Evolutionary conservation across 495 filamentous ascomycete genomes (phyloP).

Genomic region (Hyphodiscus hymeniophilus): DNA sequence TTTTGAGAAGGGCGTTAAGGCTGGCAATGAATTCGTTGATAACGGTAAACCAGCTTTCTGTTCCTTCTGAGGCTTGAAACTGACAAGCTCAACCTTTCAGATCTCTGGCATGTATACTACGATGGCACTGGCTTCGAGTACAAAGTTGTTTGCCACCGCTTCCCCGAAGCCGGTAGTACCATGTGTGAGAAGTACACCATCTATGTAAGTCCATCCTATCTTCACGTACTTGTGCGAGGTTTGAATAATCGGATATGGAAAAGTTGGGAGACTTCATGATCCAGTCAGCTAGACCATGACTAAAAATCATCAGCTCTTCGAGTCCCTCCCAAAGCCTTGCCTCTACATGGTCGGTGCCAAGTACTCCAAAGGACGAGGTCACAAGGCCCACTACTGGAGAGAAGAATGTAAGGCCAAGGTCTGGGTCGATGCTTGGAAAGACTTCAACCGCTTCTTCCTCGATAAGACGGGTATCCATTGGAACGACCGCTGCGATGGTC

Average conservation of each 20-base stretch:
- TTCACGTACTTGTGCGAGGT: background rate
- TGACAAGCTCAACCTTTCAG: constrained; percentile 6
- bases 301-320: constrained; percentile 36
- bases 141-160: constrained; percentile 37
- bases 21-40: constrained; percentile 16
- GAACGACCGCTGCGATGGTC: constrained; percentile 34
- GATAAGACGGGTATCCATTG: constrained; percentile 46
- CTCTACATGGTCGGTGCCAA: constrained; percentile 34
- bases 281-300: too few species aligned
- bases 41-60: constrained; percentile 15
- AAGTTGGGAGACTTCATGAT: too few species aligned
- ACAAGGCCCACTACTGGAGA: too few species aligned
- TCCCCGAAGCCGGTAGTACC: constrained; percentile 22
- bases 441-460: constrained; percentile 49
- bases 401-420: constrained; percentile 19
- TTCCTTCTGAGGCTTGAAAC: background rate
- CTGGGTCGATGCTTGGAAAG: constrained; percentile 30
- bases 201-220: constrained; percentile 6
- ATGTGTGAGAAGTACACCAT: constrained; percentile 16
- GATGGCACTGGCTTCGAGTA: constrained; percentile 41
- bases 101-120: constrained; percentile 38
- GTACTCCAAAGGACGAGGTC: too few species aligned
- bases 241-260: too few species aligned
- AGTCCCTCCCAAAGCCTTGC: constrained; percentile 35
- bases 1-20: constrained; percentile 20